Evolutionary conservation across 1,284 basidiomycete genomes (phyloP), one percentile per base, ranked within the genome.

Genomic region (Singerocomus inundabilis): DNA sequence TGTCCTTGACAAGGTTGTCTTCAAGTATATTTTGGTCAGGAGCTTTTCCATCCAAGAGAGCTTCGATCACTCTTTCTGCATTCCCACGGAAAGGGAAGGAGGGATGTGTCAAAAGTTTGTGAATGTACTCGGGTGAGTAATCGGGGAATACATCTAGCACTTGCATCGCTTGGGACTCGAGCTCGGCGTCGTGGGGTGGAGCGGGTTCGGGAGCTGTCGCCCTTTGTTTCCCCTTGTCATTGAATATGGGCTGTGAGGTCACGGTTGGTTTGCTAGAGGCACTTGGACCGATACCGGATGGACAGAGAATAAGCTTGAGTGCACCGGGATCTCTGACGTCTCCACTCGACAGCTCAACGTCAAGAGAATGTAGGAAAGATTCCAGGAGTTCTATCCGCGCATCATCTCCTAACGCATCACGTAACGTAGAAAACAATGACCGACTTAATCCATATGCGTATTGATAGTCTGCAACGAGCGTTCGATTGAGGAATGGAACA

Each of bases 71-170:
- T 39, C 73, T 72, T 57, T 88, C 85, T 2, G 78, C 70, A 44
- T 77, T 75, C 0, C 77, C 74, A 6, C 66, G 64, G 55, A 77
- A 85, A 6, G 72, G 66, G 52, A 74, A 78, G 15, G 72, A 70
- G 1, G 76, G 65, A 51, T 79, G 74, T 10, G 56, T 50, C 7
- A 91, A 74, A 9, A 89, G 69, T 18, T 73, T 73, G 32, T 77
- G 76, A 43, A 91, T 68, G 55, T 90, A 85, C 2, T 63, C 60
- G 0, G 76, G 70, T 0, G 76, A 64, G 16, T 78, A 70, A 41
- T 87, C 78, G 0, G 88, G 85, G 21, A 91, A 71, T 54, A 91
- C 79, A 57, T 88, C 86, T 13, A 88, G 72, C 6, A 91, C 80
- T 57, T 88, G 83, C 0, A 76, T 71, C 21, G 86, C 70, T 46